These are phyloP conservation scores for Alloteropsis angusta DNA, from an alignment of 202 grass and related monocot genomes.

Conservation along the genomic window DNA sequence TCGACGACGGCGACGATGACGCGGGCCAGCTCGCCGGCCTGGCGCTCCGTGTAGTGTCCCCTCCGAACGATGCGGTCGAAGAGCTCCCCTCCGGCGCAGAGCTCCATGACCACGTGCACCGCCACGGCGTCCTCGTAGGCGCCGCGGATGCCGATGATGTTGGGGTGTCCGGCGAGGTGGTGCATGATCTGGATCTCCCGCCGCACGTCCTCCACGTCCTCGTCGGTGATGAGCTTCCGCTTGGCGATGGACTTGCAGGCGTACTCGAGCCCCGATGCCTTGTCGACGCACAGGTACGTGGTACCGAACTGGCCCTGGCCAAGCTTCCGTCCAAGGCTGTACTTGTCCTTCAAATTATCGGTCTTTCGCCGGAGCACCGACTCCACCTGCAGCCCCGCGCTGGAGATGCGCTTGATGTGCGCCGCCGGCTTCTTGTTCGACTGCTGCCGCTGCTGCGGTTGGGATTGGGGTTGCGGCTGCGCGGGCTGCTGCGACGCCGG, in stretches of 20 bases:
- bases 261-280: constrained; percentile 44
- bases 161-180: constrained; percentile 81
- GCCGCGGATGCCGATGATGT: constrained; percentile 80
- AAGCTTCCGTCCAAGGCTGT: constrained; percentile 68
- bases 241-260: constrained; percentile 86
- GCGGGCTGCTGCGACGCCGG: background rate
- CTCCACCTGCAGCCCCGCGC: constrained; percentile 56
- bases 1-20: constrained; percentile 70
- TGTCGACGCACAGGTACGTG: constrained; percentile 82
- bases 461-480: no score
- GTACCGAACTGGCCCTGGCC: constrained; percentile 76
- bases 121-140: constrained; percentile 73
- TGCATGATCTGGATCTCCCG: constrained; percentile 86
- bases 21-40: constrained; percentile 55
- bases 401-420: constrained; percentile 56
- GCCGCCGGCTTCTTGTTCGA: constrained; percentile 33
- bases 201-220: constrained; percentile 66
- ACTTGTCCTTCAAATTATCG: constrained; percentile 73
- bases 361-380: constrained; percentile 73
- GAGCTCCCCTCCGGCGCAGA: constrained; percentile 84
- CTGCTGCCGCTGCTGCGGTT: background rate
- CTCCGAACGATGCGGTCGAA: constrained; percentile 68
- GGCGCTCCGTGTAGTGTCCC: constrained; percentile 59
- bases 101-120: constrained; percentile 89
- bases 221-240: constrained; percentile 57